A percentile compares a stretch with the other conserved stretches of the same genome.
phyloP scores from a whole-genome alignment of 257 asterid species.

The Gentiana dahurica region DNA sequence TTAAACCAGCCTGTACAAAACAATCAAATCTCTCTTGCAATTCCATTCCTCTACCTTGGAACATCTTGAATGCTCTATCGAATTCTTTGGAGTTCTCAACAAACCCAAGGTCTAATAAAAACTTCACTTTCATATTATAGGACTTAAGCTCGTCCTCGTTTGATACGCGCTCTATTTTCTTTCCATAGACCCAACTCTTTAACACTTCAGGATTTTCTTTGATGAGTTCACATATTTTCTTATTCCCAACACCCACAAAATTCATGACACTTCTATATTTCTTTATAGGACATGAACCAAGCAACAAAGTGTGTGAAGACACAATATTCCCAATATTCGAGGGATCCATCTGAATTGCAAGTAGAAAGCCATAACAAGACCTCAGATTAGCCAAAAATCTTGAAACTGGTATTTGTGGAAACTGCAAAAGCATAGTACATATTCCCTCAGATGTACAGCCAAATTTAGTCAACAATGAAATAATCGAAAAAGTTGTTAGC shows the following conservation, averaged over 20 bases:
- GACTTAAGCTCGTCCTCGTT: constrained; percentile 19
- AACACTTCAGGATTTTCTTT: constrained; percentile 41
- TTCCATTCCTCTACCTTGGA: constrained; percentile 50
- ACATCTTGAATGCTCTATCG: constrained; percentile 38
- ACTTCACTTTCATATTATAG: constrained; percentile 31
- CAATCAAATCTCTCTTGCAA: constrained; percentile 66
- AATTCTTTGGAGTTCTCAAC: constrained; percentile 42
- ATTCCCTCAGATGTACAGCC: constrained; percentile 31
- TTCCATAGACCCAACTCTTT: constrained; percentile 41
- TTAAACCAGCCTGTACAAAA: constrained; percentile 40
- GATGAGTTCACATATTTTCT: constrained; percentile 33
- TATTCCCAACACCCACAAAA: constrained; percentile 27
- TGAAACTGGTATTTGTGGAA: constrained; percentile 31
- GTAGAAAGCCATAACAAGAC: constrained; percentile 38
- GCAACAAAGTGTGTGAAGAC: constrained; percentile 24
- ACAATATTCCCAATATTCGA: constrained; percentile 34
- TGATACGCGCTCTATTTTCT: constrained; percentile 18
- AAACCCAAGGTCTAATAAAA: constrained; percentile 50
- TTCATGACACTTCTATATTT: constrained; percentile 26
- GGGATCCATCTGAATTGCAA: constrained; percentile 40
- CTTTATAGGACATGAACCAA: constrained; percentile 51
- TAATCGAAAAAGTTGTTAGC: constrained; percentile 18
- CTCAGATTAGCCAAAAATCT: constrained; percentile 28
- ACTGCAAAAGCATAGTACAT: constrained; percentile 24
- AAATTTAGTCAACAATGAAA: constrained; percentile 45